These are phyloP conservation scores for Quercus lobata DNA, from an alignment of 331 rosid genomes.

Conservation along the genomic window DNA sequence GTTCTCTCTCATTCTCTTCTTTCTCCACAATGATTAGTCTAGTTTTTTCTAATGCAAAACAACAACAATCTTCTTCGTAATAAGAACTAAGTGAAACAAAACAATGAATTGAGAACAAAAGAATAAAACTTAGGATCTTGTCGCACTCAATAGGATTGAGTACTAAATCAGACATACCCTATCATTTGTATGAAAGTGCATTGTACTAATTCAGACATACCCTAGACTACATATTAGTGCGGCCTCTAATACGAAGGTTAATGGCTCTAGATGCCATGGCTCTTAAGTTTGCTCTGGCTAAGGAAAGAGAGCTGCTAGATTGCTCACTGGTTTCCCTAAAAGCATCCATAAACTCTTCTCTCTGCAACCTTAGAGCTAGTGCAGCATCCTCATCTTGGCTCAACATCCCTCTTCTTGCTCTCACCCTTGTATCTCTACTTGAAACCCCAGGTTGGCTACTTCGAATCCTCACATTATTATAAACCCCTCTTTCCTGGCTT, in stretches of 20 bases:
- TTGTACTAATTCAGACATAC: background rate
- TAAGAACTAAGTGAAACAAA: too few species aligned
- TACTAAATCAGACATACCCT: too few species aligned
- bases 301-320: constrained; percentile 26
- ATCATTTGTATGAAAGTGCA: background rate
- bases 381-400: constrained; percentile 86
- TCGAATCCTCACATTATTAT: constrained; percentile 12
- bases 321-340: constrained; percentile 40
- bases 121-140: too few species aligned
- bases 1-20: too few species aligned
- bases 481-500: constrained; percentile 17
- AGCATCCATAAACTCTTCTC: constrained; percentile 79
- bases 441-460: constrained; percentile 10
- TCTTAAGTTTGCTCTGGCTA: constrained; percentile 64
- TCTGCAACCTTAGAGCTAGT: constrained; percentile 75
- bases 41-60: too few species aligned
- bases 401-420: constrained; percentile 41
- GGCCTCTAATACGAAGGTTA: constrained; percentile 27
- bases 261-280: constrained; percentile 82
- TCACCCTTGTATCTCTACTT: constrained; percentile 12
- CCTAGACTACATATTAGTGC: background rate
- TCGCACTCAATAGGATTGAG: too few species aligned
- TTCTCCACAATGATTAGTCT: too few species aligned
- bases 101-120: too few species aligned
- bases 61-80: too few species aligned